Base-by-base conservation (phyloP, 2,329 filamentous ascomycete genomes). In the Aspergillus pseudoglaucus region DNA sequence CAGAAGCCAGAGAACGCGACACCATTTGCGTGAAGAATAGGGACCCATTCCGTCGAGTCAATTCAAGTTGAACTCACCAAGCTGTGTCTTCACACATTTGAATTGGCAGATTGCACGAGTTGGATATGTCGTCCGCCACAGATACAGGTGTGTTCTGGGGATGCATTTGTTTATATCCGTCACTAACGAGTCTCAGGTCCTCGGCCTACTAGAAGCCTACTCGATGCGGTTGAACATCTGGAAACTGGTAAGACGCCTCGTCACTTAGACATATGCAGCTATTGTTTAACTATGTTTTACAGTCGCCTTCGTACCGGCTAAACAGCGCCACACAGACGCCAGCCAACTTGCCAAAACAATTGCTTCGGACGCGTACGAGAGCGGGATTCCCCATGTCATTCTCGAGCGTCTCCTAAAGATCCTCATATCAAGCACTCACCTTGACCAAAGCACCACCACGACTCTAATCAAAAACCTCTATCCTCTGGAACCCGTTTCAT, bases 371-470 rank as follows among this genome's bases (percentile, higher is more conserved):
- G 80, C 81, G 9, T 88, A 87, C 66, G 81, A 85, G 52, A 73
- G 78, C 48, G 89, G 89, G 6, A 74, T 93, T 45, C 71, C 81
- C 37, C 74, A 78, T 6, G 71, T 76, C 35, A 75, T 79, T 23
- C 75, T 94, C 43, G 70, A 75, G 47, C 74, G 77, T 46, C 73
- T 94, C 27, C 70, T 93, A 54, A 78, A 83, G 49, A 73, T 91
- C 47, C 68, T 88, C 54, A 84, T 83, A 17, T 73, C 74, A 18
- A 82, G 82, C 42, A 87, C 76, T 56, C 74, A 84, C 56, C 77
- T 95, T 18, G 88, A 93, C 64, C 89, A 93, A 66, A 82, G 82
- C 23, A 89, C 83, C 55, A 75, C 85, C 23, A 82, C 79, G 12
- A 79, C 75, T 23, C 72, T 94, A 43, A 68, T 89, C 57, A 87